These are phyloP conservation scores for Pythium monospermum DNA, from an alignment of 352 stramenopile species.

Conservation along the genomic window DNA sequence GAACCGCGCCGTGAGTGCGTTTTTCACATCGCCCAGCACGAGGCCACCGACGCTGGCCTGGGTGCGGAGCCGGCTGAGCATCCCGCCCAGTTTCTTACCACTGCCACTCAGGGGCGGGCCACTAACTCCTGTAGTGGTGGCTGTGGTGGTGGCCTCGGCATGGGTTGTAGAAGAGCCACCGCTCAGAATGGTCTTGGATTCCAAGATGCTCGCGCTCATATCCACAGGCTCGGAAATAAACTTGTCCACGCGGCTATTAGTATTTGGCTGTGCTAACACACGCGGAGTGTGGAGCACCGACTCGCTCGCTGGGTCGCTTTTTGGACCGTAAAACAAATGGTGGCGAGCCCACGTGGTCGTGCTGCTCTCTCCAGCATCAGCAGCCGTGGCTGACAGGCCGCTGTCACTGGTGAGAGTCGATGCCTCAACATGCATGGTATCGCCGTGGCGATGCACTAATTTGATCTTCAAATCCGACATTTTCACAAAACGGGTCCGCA, in stretches of 20 bases:
- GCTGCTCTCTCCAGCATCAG: not conserved
- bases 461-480: slow-evolving; percentile 66
- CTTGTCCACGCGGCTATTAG: slow-evolving; percentile 31
- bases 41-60: slow-evolving; percentile 38
- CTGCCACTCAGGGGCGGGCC: not conserved
- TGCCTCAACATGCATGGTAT: slow-evolving; percentile 51
- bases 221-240: slow-evolving; percentile 64
- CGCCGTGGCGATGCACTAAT: slow-evolving; percentile 50
- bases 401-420: slow-evolving; percentile 7
- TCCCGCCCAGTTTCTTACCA: slow-evolving; percentile 8
- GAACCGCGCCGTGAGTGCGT: slow-evolving; percentile 34
- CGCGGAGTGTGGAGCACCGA: slow-evolving; percentile 54
- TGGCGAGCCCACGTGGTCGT: slow-evolving; percentile 33
- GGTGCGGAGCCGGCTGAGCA: slow-evolving; percentile 43
- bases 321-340: slow-evolving; percentile 65
- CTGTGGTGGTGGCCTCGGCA: no score
- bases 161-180: no score
- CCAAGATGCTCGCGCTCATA: slow-evolving; percentile 43
- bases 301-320: slow-evolving; percentile 48
- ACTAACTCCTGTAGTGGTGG: no score
- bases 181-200: slow-evolving; percentile 55
- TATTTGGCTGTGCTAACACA: slow-evolving; percentile 18
- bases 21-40: slow-evolving; percentile 67
- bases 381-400: not conserved
- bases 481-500: slow-evolving; percentile 57